Conservation (phyloP, 768 basidiomycete genomes). For the Clavaria fumosa region DNA sequence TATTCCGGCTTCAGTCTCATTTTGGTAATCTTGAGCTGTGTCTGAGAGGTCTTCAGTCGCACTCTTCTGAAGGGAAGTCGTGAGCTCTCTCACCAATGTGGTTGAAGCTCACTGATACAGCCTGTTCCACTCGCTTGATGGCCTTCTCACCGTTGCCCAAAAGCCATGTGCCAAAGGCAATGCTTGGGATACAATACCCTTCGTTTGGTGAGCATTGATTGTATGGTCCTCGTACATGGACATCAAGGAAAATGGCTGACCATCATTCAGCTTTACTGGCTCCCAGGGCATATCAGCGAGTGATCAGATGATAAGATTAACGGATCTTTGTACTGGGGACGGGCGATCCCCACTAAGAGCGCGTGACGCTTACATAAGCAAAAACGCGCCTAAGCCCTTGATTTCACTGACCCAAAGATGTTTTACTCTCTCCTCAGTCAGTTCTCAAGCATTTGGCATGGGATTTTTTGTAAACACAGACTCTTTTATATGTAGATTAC, state of each 20-base stretch:
- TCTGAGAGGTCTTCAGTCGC: constrained; percentile 21
- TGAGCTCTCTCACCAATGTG: constrained; percentile 42
- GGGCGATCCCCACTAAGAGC: too few relatives aligned
- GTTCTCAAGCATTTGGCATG: too few relatives aligned
- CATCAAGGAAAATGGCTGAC: too few relatives aligned
- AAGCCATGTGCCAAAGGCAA: constrained; percentile 55
- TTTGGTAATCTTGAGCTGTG: constrained; percentile 46
- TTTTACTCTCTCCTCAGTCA: too few relatives aligned
- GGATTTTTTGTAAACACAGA: too few relatives aligned
- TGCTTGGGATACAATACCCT: constrained; percentile 34
- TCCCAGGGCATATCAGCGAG: constrained; percentile 41
- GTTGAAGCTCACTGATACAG: constrained; percentile 41
- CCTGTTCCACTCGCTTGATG: constrained; percentile 43
- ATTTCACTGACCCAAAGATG: too few relatives aligned
- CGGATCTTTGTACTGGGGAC: too few relatives aligned
- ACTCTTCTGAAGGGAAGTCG: background rate
- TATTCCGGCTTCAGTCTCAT: constrained; percentile 40
- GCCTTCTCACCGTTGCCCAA: constrained; percentile 40
- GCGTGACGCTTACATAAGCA: too few relatives aligned
- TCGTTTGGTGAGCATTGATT: background rate
- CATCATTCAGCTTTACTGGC: constrained; percentile 41
- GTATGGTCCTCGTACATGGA: background rate
- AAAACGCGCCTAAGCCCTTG: too few relatives aligned
- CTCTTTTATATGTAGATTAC: too few relatives aligned
- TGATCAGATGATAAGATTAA: background rate